A percentile compares a stretch with the other conserved stretches of the same genome.
Conservation (phyloP, 768 basidiomycete genomes). For the Leccinum sublutescens region DNA sequence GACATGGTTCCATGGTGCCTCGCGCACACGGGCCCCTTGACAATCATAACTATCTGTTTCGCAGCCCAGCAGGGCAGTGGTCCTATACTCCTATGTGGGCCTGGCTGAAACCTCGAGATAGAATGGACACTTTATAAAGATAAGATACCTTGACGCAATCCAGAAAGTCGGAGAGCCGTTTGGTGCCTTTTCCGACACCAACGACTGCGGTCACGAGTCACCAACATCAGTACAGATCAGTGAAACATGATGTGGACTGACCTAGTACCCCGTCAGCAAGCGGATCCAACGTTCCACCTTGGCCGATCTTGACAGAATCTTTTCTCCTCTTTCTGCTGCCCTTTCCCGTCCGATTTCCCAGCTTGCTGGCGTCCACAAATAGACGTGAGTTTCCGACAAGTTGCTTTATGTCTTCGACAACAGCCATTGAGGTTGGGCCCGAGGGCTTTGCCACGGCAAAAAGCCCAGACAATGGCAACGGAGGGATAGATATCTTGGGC, state of each 20-base stretch:
- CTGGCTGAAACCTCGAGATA: slow-evolving; percentile 17
- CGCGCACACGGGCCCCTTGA: slow-evolving; percentile 77
- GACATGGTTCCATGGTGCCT: slow-evolving; percentile 80
- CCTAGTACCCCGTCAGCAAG: slow-evolving; percentile 94
- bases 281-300: slow-evolving; percentile 95
- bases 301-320: slow-evolving; percentile 75
- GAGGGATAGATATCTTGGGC: slow-evolving; percentile 59
- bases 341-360: slow-evolving; percentile 49
- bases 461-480: slow-evolving; percentile 71
- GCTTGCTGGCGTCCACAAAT: slow-evolving; percentile 62
- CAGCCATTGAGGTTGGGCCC: slow-evolving; percentile 88
- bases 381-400: slow-evolving; percentile 75
- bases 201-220: slow-evolving; percentile 54
- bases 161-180: slow-evolving; percentile 77
- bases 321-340: slow-evolving; percentile 40
- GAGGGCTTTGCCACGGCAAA: slow-evolving; percentile 92
- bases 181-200: slow-evolving; percentile 88
- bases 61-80: slow-evolving; percentile 88
- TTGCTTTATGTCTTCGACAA: slow-evolving; percentile 82
- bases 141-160: slow-evolving; percentile 79
- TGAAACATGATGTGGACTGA: slow-evolving; percentile 32
- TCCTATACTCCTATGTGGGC: slow-evolving; percentile 74
- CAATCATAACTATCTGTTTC: slow-evolving; percentile 95
- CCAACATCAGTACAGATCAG: background rate
- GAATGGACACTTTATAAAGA: background rate